Evolutionary conservation across 2,329 filamentous ascomycete species (phyloP), one percentile per base, ranked within the genome.

Genomic region (Orbilia quercus): DNA sequence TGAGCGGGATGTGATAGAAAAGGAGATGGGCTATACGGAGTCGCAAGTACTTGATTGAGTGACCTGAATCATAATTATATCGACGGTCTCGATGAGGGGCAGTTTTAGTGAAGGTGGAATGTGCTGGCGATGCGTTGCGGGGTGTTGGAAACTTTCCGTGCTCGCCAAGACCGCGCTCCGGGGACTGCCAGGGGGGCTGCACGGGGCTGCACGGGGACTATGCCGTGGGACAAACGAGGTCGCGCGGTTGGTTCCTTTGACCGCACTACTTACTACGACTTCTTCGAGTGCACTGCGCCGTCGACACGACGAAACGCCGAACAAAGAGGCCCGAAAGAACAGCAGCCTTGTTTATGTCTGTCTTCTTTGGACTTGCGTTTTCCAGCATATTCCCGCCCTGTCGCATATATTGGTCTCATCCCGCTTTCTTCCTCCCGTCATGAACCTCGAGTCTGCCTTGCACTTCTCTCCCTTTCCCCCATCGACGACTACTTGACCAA

Each of bases 1-100:
- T 59, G 67, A 65, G 59, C 38, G 59, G 60, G 45, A 23, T n/a
- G 36, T 18, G 31, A n/a, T 38, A 23, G 7, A 22, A 31, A 34
- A 31, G 20, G 14, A 42, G 28, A 51, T 20, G 59, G 36, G 59
- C 23, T 60, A 59, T 45, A 53, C 25, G 69, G 55, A 57, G 50
- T 55, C 42, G 48, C 50, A 62, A 65, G 47, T 73, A 73, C 69
- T 73, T 73, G 69, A 73, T 65, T 64, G 34, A 31, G 69, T 73
- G 48, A 73, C 55, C 54, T 60, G 60, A 25, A 73, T 73, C 69
- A 66, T 73, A 18, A n/a, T 25, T n/a, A n/a, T n/a, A n/a, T n/a
- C n/a, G n/a, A n/a, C n/a, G n/a, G n/a, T n/a, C n/a, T n/a, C n/a
- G n/a, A n/a, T n/a, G n/a, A n/a, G n/a, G n/a, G n/a, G n/a, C n/a